A percentile compares a stretch with the other conserved stretches of the same genome.
Evolutionary conservation across 2,329 filamentous ascomycete genomes (phyloP).

Genomic region (Ophiostoma australiae): DNA sequence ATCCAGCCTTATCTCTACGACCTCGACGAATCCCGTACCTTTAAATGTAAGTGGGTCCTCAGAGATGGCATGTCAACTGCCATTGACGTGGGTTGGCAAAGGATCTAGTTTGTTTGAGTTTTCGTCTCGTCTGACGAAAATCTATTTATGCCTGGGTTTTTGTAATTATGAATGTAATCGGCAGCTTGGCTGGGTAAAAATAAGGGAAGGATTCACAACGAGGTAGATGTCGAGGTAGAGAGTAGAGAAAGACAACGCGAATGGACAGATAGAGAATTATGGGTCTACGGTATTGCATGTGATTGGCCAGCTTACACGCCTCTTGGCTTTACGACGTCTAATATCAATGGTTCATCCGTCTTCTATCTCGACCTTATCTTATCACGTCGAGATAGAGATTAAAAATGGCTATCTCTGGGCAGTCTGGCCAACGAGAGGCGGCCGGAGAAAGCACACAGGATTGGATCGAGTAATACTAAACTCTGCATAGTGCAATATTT

Average conservation of each 20-base stretch:
- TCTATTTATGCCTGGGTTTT: not conserved
- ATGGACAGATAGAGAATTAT: not conserved
- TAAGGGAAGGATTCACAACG: not conserved
- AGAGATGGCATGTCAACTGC: not conserved
- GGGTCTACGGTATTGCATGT: not conserved
- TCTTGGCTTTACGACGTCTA: slow-evolving; percentile 9
- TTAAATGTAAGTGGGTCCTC: not conserved
- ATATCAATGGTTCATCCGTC: not conserved
- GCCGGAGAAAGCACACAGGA: not conserved
- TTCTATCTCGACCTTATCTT: not conserved
- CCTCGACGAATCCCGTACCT: not conserved
- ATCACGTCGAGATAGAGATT: not conserved
- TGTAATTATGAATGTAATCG: not conserved
- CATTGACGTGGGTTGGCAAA: not conserved
- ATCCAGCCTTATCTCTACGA: not conserved
- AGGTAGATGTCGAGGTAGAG: not conserved
- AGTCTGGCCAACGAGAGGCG: slow-evolving; percentile 3
- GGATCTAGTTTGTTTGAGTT: not conserved
- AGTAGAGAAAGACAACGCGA: not conserved
- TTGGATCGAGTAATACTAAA: slow-evolving; percentile 5
- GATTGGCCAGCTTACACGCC: not conserved
- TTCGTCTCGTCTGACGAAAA: not conserved
- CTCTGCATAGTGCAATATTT: not conserved
- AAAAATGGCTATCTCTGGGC: slow-evolving; percentile 3
- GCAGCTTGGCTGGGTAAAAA: not conserved